Percentiles rank a stretch among this genome's conserved stretches.
These are phyloP conservation scores for Rhamnella rubrinervis DNA, from an alignment of 331 rosid genomes.

Conservation along the genomic window DNA sequence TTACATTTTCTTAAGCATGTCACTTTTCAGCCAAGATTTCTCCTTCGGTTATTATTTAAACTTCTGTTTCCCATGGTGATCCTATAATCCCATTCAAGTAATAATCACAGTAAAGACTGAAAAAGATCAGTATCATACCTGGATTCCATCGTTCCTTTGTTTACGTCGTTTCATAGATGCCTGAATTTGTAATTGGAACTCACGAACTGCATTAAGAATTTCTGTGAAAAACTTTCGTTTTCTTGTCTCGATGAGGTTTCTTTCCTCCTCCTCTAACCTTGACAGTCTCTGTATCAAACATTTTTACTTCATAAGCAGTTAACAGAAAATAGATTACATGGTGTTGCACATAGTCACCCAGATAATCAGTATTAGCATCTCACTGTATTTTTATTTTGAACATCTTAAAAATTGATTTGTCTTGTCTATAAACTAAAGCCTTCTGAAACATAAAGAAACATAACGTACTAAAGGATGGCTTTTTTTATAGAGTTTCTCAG, in stretches of 20 bases:
- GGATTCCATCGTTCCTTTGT: constrained; percentile 84
- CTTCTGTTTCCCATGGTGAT: too few relatives aligned
- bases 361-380: too few relatives aligned
- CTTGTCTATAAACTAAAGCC: background rate
- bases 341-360: background rate
- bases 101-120: background rate
- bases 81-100: background rate
- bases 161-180: constrained; percentile 91
- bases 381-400: too few relatives aligned
- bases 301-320: constrained; percentile 31
- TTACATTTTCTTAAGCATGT: background rate
- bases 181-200: constrained; percentile 90
- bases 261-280: constrained; percentile 88
- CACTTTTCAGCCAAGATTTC: background rate
- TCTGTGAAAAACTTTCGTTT: constrained; percentile 89
- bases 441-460: background rate
- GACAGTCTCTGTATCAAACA: constrained; percentile 77
- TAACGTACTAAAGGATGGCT: background rate
- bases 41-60: too few relatives aligned
- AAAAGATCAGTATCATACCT: constrained; percentile 45
- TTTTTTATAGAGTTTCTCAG: background rate
- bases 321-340: background rate
- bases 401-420: background rate
- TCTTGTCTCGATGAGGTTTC: constrained; percentile 79
- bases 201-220: constrained; percentile 89